Evolutionary conservation across 2,329 filamentous ascomycete species (phyloP).

Genomic region (Purpureocillium lavendulum): DNA sequence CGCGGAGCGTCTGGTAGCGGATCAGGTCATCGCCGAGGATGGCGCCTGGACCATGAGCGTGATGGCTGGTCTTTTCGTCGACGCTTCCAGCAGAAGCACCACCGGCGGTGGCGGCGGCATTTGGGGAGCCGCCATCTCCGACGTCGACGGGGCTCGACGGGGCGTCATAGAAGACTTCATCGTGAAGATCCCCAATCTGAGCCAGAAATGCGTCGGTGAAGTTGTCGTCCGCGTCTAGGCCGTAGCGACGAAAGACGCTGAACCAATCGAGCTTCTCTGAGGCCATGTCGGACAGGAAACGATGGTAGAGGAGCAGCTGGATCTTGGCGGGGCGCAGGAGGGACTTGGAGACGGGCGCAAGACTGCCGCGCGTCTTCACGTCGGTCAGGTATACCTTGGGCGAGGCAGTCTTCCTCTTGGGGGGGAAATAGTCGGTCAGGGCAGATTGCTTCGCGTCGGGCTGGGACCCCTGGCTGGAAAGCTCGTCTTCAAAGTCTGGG

Average conservation of each 20-base stretch:
- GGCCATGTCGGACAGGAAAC: slow-evolving; percentile 70
- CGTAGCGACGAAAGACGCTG: slow-evolving; percentile 62
- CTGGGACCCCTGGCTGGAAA: slow-evolving; percentile 26
- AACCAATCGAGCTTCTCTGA: slow-evolving; percentile 61
- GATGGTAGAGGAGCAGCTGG: slow-evolving; percentile 85
- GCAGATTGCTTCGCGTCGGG: slow-evolving; percentile 22
- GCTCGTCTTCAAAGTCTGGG: slow-evolving; percentile 54
- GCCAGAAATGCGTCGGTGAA: slow-evolving; percentile 78
- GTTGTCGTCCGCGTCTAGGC: slow-evolving; percentile 50
- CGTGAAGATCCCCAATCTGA: slow-evolving; percentile 61
- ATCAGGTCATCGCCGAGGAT: slow-evolving; percentile 20
- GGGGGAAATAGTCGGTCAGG: slow-evolving; percentile 32
- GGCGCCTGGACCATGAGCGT: background rate
- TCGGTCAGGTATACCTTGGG: slow-evolving; percentile 67
- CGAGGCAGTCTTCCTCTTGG: slow-evolving; percentile 8
- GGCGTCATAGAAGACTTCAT: slow-evolving; percentile 51
- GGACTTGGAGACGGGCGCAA: slow-evolving; percentile 55
- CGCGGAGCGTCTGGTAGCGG: slow-evolving; percentile 38
- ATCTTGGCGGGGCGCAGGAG: slow-evolving; percentile 71
- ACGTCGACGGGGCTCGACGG: slow-evolving; percentile 22
- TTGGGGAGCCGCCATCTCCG: background rate
- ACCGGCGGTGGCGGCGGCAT: background rate
- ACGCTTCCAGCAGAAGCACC: background rate
- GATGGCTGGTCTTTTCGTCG: background rate
- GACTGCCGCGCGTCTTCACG: slow-evolving; percentile 71